Conservation (phyloP, 768 basidiomycete genomes). For the Terana coerulea region DNA sequence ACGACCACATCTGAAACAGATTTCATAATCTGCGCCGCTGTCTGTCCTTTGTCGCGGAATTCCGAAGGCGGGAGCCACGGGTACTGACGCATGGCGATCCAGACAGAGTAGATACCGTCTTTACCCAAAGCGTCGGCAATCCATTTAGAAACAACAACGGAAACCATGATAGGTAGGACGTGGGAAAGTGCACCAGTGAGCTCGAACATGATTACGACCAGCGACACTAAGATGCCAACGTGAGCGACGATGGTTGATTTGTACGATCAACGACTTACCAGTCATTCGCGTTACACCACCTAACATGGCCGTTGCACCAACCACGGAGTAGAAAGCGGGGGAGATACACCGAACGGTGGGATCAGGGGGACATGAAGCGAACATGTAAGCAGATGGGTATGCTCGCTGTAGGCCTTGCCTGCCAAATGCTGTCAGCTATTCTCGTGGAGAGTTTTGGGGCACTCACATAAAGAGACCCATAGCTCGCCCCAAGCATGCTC, state of each 20-base stretch:
- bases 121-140: conserved; percentile 68
- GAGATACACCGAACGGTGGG: conserved; percentile 64
- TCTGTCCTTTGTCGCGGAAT: conserved; percentile 62
- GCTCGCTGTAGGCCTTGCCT: conserved; percentile 66
- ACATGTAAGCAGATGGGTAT: conserved; percentile 67
- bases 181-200: conserved; percentile 77
- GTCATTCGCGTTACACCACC: conserved; percentile 78
- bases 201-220: conserved; percentile 79
- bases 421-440: neutral
- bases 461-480: conserved; percentile 64
- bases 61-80: conserved; percentile 67
- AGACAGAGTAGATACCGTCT: conserved; percentile 67
- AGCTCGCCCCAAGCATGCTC: conserved; percentile 69
- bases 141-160: conserved; percentile 75
- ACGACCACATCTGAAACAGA: conserved; percentile 45
- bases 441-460: neutral
- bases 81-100: conserved; percentile 69
- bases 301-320: conserved; percentile 73
- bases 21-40: conserved; percentile 59
- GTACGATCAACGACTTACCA: conserved; percentile 36
- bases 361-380: conserved; percentile 70
- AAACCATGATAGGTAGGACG: conserved; percentile 80
- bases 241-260: neutral
- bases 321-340: conserved; percentile 74
- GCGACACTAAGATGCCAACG: conserved; percentile 44